Percentiles rank a stretch among this genome's conserved stretches.
These are phyloP conservation scores for Amylostereum areolatum DNA, from an alignment of 1,284 basidiomycete species.

Conservation along the genomic window DNA sequence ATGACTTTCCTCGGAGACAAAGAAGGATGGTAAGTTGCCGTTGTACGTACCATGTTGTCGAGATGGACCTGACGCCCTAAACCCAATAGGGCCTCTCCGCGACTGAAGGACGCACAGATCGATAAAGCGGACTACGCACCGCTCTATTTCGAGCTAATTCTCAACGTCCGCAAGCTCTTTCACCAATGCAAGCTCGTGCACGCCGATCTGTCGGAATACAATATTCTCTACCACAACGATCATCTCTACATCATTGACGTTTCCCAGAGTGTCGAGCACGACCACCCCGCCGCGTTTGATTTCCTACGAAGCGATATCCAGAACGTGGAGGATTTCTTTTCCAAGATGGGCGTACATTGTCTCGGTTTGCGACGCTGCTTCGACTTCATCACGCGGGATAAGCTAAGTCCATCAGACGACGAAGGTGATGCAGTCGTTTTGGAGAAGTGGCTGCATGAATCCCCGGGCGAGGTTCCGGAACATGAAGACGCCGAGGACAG, in stretches of 20 bases:
- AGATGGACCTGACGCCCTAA: neutral
- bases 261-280: conserved; percentile 97
- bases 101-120: conserved; percentile 83
- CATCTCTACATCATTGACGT: conserved; percentile 97
- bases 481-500: conserved; percentile 19
- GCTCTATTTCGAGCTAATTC: conserved; percentile 80
- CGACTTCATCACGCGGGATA: conserved; percentile 78
- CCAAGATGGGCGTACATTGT: conserved; percentile 65
- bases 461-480: conserved; percentile 17
- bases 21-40: conserved; percentile 65
- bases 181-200: conserved; percentile 92
- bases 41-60: neutral
- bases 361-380: conserved; percentile 84
- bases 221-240: conserved; percentile 80
- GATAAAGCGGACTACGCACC: conserved; percentile 44
- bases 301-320: conserved; percentile 91
- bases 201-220: conserved; percentile 98
- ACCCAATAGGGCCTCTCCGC: conserved; percentile 72
- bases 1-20: conserved; percentile 89
- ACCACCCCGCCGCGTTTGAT: conserved; percentile 94
- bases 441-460: conserved; percentile 44
- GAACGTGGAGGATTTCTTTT: conserved; percentile 93
- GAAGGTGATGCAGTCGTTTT: conserved; percentile 32
- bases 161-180: conserved; percentile 82
- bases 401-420: conserved; percentile 28